Evolutionary conservation across 2,329 filamentous ascomycete genomes (phyloP).

Genomic region (Truncatella angustata): DNA sequence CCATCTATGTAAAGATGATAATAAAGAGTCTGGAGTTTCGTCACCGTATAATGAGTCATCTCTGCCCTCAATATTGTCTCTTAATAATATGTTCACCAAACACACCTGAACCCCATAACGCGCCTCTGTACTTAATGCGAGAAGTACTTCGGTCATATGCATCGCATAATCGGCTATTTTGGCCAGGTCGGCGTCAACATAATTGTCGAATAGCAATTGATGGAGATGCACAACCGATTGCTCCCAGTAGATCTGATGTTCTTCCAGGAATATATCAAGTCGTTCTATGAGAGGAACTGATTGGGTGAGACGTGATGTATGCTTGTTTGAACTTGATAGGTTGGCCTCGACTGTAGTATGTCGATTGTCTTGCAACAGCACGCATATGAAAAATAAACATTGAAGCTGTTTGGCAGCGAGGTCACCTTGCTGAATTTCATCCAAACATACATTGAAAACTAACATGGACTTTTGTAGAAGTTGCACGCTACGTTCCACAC

Average conservation of each 20-base stretch:
- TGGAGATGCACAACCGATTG: neutral
- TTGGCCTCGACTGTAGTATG: neutral
- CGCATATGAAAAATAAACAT: neutral
- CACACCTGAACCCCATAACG: neutral
- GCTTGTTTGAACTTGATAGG: neutral
- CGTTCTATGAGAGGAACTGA: neutral
- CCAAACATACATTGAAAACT: neutral
- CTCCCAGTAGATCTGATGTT: neutral
- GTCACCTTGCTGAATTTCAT: neutral
- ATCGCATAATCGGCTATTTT: neutral
- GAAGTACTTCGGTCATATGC: neutral
- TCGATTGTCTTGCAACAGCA: neutral
- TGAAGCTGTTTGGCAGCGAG: neutral
- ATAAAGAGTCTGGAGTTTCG: neutral
- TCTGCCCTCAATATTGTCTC: neutral
- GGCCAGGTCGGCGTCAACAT: neutral
- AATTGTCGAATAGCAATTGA: neutral
- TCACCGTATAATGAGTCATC: neutral
- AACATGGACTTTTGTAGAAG: neutral
- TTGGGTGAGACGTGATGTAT: neutral
- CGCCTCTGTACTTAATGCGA: neutral
- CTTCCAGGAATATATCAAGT: neutral
- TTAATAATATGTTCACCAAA: neutral
- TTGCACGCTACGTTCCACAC: neutral
- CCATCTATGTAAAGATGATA: neutral